phyloP scores from a whole-genome alignment of 1,139 yeast genomes.

The Candida sp. region DNA sequence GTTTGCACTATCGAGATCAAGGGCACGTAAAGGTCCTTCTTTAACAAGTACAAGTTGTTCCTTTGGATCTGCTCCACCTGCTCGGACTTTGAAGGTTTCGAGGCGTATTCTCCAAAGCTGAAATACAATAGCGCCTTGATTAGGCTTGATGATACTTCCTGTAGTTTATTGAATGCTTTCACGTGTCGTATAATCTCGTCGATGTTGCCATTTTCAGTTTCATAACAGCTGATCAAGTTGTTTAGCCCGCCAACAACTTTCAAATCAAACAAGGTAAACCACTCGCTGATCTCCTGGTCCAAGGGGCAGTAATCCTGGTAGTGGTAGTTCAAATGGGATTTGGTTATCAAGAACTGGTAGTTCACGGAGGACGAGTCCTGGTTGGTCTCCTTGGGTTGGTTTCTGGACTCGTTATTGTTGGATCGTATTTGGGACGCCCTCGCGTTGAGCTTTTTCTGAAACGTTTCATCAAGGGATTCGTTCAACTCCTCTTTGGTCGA shows the following conservation, averaged over 20 bases:
- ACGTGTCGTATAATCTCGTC: slow-evolving; percentile 5
- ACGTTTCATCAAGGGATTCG: slow-evolving; percentile 46
- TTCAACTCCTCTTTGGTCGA: slow-evolving; percentile 35
- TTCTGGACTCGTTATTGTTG: slow-evolving; percentile 12
- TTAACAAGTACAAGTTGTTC: slow-evolving; percentile 11
- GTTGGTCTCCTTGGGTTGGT: slow-evolving; percentile 13
- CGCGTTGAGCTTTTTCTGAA: slow-evolving; percentile 48
- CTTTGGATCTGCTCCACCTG: slow-evolving; percentile 38
- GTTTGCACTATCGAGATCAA: slow-evolving; percentile 16
- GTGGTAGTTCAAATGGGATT: slow-evolving; percentile 49
- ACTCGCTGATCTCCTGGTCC: slow-evolving; percentile 56
- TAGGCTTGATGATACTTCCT: background rate
- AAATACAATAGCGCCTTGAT: slow-evolving; percentile 32
- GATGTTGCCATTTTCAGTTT: slow-evolving; percentile 1
- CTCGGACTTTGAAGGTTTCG: slow-evolving; percentile 27
- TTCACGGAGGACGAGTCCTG: slow-evolving; percentile 10
- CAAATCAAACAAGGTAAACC: slow-evolving; percentile 66
- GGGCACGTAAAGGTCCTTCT: slow-evolving; percentile 13
- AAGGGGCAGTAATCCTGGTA: slow-evolving; percentile 45
- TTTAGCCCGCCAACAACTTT: slow-evolving; percentile 27
- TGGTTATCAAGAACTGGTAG: slow-evolving; percentile 36
- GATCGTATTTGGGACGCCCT: slow-evolving; percentile 43
- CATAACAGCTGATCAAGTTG: slow-evolving; percentile 16
- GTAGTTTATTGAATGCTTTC: background rate
- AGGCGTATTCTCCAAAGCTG: slow-evolving; percentile 46